Base-by-base conservation (phyloP, 129 eudicot genomes). In the Smallanthus sonchifolius region DNA sequence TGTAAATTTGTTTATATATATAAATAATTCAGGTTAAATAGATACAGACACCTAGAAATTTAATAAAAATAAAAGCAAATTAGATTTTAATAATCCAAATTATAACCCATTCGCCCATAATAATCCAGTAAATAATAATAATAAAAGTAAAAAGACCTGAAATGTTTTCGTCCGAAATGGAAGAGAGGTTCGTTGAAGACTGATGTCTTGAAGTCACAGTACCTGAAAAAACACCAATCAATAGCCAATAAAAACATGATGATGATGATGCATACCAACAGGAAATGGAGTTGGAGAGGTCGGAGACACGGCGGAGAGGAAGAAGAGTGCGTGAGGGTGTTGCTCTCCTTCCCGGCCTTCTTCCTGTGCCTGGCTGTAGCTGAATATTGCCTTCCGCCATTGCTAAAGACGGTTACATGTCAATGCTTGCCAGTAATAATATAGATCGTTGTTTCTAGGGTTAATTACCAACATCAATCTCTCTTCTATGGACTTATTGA, bases 161-260 rank as follows among this genome's bases (percentile, higher is more conserved):
- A 69, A 76, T 89, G 44, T 66, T 73, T 84, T 20, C 83, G 88
- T n/a, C 98, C 98, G 49, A 86, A 83, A 42, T 76, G 86, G 73
- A 83, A 92, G 13, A 92, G 65, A 0, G 90, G 88, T 59, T 89
- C 78, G 60, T 92, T 92, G n/a, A 92, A 83, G 19, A 84, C 65
- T 7, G 84, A 67, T 8, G 84, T 75, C 75, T 92, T 92, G 76
- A 80, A 77, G 83, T 92, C 98, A 47, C 98, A 92, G 42, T 92
- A 92, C 96, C 97, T 91, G 79, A n/a, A 75, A n/a, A 30, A 9
- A 15, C 14, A 56, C 17, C 51, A 7, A 14, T 40, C 28, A 54
- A 45, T 38, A 44, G 5, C 37, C n/a, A 1, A 30, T 1, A 51
- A 14, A 34, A 2, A 7, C 7, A 32, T 24, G 37, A 45, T 13